Base-by-base conservation (phyloP, 495 filamentous ascomycete species). In the Penicillium salamii region DNA sequence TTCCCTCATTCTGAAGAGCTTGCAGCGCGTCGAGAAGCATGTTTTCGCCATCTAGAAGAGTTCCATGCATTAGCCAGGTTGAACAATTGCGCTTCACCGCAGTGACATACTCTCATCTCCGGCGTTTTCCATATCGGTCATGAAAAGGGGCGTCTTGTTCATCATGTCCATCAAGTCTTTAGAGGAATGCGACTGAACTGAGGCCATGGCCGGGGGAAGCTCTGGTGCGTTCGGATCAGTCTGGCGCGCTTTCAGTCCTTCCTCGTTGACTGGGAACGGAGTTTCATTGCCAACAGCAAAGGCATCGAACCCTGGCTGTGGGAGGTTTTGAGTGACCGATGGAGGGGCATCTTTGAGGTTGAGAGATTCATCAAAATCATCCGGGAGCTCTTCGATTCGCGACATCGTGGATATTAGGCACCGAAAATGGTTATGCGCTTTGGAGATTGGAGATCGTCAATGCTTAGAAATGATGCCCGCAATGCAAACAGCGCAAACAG, bases 1-100 rank as follows among this genome's bases (percentile, higher is more conserved):
- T 91, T 35, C 93, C 95, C 65, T 98, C 93, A 58, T 96, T 96
- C 26, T 89, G 88, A 11, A 98, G 72, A 2, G 95, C 95, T 53
- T 86, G 85, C 26, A 98, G 68, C 0, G 95, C 93, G 58, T 96
- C 90, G 7, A 96, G 75, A 50, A 86, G 81, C 36, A 83, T 64
- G 61, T 96, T 96, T 31, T 85, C 80, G 20, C 72, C 78, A 21
- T 77, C 75, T 78, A 46, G 7, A 12, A 20, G 32, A 44, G n/a
- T 24, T 21, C 14, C 7, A 21, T 42, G n/a, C 32, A 4, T 56
- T 32, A 51, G 23, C 37, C 7, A 15, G 20, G 20, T 37, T 31
- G 26, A 54, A 24, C 49, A 42, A 18, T 19, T 12, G 13, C n/a
- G 13, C 37, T n/a, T 15, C 6, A 45, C 23, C 50, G 33, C 18